These are phyloP conservation scores for Hirschioporus abietinus DNA, from an alignment of 768 basidiomycete genomes.

Conservation along the genomic window DNA sequence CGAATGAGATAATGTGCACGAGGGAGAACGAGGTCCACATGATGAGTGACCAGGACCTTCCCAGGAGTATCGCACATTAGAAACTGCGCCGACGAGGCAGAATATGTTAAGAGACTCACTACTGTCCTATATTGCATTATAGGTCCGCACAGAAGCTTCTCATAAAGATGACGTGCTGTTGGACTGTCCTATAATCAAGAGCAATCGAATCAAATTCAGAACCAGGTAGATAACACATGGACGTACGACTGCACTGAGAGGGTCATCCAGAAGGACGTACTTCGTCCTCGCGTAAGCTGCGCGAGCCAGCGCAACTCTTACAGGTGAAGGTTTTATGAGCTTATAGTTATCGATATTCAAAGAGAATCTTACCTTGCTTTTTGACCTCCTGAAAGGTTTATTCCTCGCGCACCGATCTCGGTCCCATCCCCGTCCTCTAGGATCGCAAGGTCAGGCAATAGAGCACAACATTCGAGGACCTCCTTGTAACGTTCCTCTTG, in stretches of 20 bases:
- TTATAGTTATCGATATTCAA: background rate
- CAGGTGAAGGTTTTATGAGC: constrained; percentile 44
- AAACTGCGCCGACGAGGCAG: constrained; percentile 3
- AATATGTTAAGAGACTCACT: constrained; percentile 22
- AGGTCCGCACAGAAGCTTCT: constrained; percentile 22
- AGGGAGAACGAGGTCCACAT: constrained; percentile 37
- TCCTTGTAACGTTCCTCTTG: constrained; percentile 32
- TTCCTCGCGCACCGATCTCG: constrained; percentile 76
- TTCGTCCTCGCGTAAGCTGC: constrained; percentile 72
- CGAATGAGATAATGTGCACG: constrained; percentile 33
- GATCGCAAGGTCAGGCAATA: constrained; percentile 38
- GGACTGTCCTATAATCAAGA: constrained; percentile 20
- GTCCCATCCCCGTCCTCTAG: constrained; percentile 38
- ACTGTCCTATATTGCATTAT: constrained; percentile 26
- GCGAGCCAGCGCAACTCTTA: constrained; percentile 74
- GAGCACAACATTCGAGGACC: constrained; percentile 35
- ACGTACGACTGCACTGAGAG: constrained; percentile 23
- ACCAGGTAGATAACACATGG: background rate
- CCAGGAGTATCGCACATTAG: background rate
- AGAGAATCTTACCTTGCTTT: constrained; percentile 18
- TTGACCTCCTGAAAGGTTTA: constrained; percentile 48
- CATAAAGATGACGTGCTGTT: constrained; percentile 24
- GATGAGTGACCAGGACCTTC: constrained; percentile 37
- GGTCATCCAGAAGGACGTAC: constrained; percentile 24
- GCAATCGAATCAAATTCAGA: background rate